These are phyloP conservation scores for Chrysoporthe austroafricana DNA, from an alignment of 2,329 filamentous ascomycete species.

Conservation along the genomic window DNA sequence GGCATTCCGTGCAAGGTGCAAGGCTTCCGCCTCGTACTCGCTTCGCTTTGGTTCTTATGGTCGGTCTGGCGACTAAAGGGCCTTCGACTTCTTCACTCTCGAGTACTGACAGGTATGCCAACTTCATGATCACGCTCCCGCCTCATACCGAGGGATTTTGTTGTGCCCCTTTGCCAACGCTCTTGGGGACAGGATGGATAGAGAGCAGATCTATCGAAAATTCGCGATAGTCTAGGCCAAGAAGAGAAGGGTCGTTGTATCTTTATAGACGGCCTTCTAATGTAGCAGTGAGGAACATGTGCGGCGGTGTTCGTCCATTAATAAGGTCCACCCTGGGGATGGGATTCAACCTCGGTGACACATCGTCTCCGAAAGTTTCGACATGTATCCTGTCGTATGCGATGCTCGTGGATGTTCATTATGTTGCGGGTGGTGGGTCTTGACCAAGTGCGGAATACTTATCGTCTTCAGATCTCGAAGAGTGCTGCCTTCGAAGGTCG, in stretches of 20 bases:
- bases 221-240: neutral
- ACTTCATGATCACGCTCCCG: neutral
- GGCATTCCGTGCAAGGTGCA: neutral
- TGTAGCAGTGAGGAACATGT: neutral
- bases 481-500: neutral
- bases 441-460: neutral
- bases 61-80: neutral
- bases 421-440: constrained; percentile 6
- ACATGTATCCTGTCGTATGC: neutral
- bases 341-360: neutral
- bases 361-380: neutral
- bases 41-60: neutral
- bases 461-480: neutral
- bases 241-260: neutral
- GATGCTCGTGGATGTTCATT: constrained; percentile 1
- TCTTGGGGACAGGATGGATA: too few relatives aligned
- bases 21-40: neutral
- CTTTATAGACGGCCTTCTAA: neutral
- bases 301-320: neutral
- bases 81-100: too few relatives aligned
- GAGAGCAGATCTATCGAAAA: neutral
- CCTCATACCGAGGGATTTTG: neutral
- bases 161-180: neutral
- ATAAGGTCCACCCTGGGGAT: neutral
- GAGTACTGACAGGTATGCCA: neutral